Conservation (phyloP, 164 flowering plant species). For the Magnolia sinica region DNA sequence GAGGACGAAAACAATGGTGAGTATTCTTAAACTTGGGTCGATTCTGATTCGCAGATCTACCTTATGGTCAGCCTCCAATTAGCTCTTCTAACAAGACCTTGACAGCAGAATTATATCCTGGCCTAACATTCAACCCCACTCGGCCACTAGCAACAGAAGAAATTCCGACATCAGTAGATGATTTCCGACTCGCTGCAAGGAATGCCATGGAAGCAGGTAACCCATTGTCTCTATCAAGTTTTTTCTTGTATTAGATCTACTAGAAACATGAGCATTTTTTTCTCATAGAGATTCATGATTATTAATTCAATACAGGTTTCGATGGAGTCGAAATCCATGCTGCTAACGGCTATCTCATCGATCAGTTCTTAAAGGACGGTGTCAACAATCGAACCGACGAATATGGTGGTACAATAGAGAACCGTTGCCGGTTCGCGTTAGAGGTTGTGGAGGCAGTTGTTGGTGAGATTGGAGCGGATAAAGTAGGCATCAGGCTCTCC, state of each 20-base stretch:
- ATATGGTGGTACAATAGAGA: conserved; percentile 4
- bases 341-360: conserved; percentile 36
- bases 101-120: conserved; percentile 6
- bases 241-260: no score
- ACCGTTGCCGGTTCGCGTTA: conserved; percentile 4
- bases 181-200: conserved; percentile 28
- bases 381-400: conserved; percentile 8
- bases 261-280: no score
- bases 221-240: not conserved
- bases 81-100: conserved; percentile 23
- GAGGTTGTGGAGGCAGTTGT: conserved; percentile 7
- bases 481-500: conserved; percentile 7
- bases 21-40: conserved; percentile 5
- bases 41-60: conserved; percentile 20
- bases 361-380: conserved; percentile 38
- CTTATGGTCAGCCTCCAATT: conserved; percentile 55
- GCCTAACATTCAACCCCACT: conserved; percentile 18
- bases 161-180: conserved; percentile 22
- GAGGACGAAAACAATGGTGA: no score
- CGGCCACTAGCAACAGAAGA: conserved; percentile 21
- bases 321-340: conserved; percentile 57
- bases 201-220: conserved; percentile 23
- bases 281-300: no score
- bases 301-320: conserved; percentile 31
- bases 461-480: conserved; percentile 9